Base-by-base conservation (phyloP, 345 rosid genomes). In the Salix koriyanagi region DNA sequence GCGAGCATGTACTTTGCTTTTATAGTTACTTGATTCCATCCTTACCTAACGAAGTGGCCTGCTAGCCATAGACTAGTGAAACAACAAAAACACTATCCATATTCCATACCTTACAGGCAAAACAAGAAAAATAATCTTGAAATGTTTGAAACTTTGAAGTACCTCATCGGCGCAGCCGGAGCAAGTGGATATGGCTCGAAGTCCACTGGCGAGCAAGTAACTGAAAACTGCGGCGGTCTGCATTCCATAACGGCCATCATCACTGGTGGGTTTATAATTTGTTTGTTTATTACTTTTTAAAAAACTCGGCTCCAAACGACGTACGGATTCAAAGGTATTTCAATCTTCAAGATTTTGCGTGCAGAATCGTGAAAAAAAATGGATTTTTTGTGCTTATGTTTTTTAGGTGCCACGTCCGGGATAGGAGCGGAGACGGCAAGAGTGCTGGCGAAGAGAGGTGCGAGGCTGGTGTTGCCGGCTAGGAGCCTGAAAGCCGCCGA, bases 341-440 rank as follows among this genome's bases (percentile, higher is more conserved):
- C 15, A 14, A 11, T 44, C 50, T 46, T n/a, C 4, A 10, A 23
- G 28, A 23, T 58, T 58, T 23, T 58, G 15, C 64, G 28, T 58
- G 11, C 13, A n/a, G 62, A 58, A n/a, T 23, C 25, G 28, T 23
- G 64, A 58, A 23, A 58, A 26, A 9, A 58, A 25, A 58, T 4
- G 13, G 50, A 2, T 13, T 14, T 14, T 58, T 32, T 16, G 39
- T 65, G 37, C 25, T 21, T 36, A 32, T 8, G 37, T 37, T 19
- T 77, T 54, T 6, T 61, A 94, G 98, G 99, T 19, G 97, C 97
- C 14, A 95, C 99, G 82, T 95, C 99, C 26, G 99, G 99, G 77
- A 95, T 95, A 14, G 99, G 99, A 71, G 94, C 91, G 6, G 99
- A 95, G 90, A 93, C 97, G 74, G 99, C 99, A 1, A 89, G 96